A percentile compares a stretch with the other conserved stretches of the same genome.
Evolutionary conservation across 805 yeast genomes (phyloP).

Genomic region (Tetrapisispora fleetii): DNA sequence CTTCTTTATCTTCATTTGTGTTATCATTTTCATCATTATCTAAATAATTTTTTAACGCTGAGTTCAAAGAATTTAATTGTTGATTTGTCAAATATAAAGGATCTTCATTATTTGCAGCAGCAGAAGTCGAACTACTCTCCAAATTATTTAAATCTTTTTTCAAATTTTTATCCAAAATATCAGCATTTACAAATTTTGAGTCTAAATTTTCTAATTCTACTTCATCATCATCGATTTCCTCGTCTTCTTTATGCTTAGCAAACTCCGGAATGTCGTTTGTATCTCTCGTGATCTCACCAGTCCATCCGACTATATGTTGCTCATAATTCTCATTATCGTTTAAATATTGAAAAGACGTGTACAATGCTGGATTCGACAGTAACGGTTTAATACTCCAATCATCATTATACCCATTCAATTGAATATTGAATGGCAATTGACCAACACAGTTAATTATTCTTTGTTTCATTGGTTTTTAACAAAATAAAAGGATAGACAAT

Average conservation of each 20-base stretch:
- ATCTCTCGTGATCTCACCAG: conserved; percentile 60
- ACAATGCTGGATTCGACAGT: conserved; percentile 78
- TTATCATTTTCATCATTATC: conserved; percentile 27
- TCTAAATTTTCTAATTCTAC: background rate
- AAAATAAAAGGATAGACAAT: too few species aligned
- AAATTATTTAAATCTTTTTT: background rate
- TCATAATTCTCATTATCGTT: conserved; percentile 66
- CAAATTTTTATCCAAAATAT: background rate
- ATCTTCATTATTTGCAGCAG: conserved; percentile 34
- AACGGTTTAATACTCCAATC: conserved; percentile 52
- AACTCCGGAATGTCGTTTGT: background rate
- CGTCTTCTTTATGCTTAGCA: background rate
- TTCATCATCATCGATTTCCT: background rate
- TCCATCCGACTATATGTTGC: conserved; percentile 85
- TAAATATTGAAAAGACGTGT: conserved; percentile 61
- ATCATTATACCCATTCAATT: conserved; percentile 22
- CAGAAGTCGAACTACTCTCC: background rate
- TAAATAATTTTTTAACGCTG: conserved; percentile 32
- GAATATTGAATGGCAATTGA: conserved; percentile 28
- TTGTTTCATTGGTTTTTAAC: conserved; percentile 11
- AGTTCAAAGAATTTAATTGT: conserved; percentile 37
- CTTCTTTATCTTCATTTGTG: background rate
- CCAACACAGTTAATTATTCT: conserved; percentile 31
- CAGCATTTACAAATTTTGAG: conserved; percentile 4
- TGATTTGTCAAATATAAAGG: conserved; percentile 48